Conservation (phyloP, 2,329 filamentous ascomycete species). For the Daldinia sp. region DNA sequence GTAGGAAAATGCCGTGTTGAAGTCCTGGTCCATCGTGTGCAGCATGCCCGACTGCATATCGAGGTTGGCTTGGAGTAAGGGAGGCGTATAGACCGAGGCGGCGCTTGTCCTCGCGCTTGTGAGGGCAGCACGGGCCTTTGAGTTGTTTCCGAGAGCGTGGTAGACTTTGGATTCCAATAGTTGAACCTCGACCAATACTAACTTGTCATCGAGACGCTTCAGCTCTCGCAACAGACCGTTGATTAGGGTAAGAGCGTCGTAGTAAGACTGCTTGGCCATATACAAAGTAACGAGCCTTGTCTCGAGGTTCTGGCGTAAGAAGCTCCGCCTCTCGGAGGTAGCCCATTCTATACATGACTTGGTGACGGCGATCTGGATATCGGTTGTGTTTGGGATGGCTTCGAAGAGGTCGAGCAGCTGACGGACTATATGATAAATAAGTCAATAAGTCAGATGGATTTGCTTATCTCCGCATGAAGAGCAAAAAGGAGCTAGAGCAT, state of each 20-base stretch:
- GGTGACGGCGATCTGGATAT: slow-evolving; percentile 93
- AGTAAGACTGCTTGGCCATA: slow-evolving; percentile 98
- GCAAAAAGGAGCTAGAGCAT: slow-evolving; percentile 53
- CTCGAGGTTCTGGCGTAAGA: slow-evolving; percentile 98
- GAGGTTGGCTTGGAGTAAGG: slow-evolving; percentile 91
- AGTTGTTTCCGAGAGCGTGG: slow-evolving; percentile 95
- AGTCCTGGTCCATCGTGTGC: slow-evolving; percentile 98
- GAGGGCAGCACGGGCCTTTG: slow-evolving; percentile 93
- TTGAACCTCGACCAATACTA: slow-evolving; percentile 97
- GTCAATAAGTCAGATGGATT: slow-evolving; percentile 26
- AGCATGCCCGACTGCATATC: slow-evolving; percentile 99
- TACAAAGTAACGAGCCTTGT: slow-evolving; percentile 92
- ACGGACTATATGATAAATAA: slow-evolving; percentile 73
- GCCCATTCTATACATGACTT: slow-evolving; percentile 99
- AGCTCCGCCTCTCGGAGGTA: slow-evolving; percentile 90
- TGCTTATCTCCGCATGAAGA: slow-evolving; percentile 2
- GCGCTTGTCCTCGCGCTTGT: slow-evolving; percentile 95
- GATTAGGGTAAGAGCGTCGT: slow-evolving; percentile 96
- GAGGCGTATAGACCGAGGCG: slow-evolving; percentile 96
- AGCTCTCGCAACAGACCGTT: slow-evolving; percentile 96
- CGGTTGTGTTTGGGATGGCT: slow-evolving; percentile 92
- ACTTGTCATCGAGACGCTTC: slow-evolving; percentile 97
- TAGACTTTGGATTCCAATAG: slow-evolving; percentile 97
- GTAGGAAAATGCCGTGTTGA: slow-evolving; percentile 98
- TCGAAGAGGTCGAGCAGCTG: slow-evolving; percentile 96